A percentile compares a stretch with the other conserved stretches of the same genome.
Conservation (phyloP, 2,329 filamentous ascomycete species). For the Corynespora cassiicola region DNA sequence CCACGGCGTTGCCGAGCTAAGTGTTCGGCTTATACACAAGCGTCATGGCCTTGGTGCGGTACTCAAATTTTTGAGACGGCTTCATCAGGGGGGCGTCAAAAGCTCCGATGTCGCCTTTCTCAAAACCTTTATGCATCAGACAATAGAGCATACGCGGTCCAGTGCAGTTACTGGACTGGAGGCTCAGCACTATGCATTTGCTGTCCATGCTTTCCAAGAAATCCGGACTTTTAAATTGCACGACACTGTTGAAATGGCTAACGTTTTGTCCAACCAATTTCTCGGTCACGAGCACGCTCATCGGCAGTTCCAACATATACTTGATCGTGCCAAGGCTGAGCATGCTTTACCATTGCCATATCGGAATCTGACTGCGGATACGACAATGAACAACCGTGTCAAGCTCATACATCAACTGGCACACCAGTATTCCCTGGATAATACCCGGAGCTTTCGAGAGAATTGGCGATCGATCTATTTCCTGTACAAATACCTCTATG, state of each 20-base stretch:
- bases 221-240: too few relatives aligned
- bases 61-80: constrained; percentile 14
- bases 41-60: constrained; percentile 13
- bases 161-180: constrained; percentile 4
- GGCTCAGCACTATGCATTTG: constrained; percentile 13
- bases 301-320: constrained; percentile 33
- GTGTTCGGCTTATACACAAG: constrained; percentile 15
- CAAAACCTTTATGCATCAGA: constrained; percentile 5
- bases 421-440: constrained; percentile 37
- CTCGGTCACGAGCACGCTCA: too few relatives aligned
- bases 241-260: too few relatives aligned
- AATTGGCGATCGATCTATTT: constrained; percentile 34
- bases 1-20: constrained; percentile 18
- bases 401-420: constrained; percentile 40
- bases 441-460: constrained; percentile 22
- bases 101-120: constrained; percentile 15
- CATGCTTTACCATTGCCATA: constrained; percentile 32
- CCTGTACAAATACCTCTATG: constrained; percentile 33
- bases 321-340: constrained; percentile 25
- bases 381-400: constrained; percentile 17
- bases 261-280: too few relatives aligned
- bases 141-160: too few relatives aligned
- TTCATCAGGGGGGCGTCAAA: constrained; percentile 12
- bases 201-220: constrained; percentile 8
- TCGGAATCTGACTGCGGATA: constrained; percentile 18